phyloP scores from a whole-genome alignment of 352 stramenopile species.

The Globisporangium orthogonon region DNA sequence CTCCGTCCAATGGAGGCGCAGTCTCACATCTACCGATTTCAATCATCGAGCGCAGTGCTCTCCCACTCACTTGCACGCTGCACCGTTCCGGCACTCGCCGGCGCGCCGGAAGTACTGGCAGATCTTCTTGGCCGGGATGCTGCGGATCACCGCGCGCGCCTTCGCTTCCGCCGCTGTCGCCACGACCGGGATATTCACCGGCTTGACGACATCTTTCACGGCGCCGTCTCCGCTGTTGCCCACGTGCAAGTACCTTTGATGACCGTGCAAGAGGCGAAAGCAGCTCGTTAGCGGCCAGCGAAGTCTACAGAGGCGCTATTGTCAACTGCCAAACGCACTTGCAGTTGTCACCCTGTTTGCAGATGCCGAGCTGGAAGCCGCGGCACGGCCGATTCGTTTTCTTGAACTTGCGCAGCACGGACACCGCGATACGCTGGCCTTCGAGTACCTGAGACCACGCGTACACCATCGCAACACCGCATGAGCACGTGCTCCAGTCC shows the following conservation, averaged over 20 bases:
- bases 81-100: constrained; percentile 34
- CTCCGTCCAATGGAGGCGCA: not conserved
- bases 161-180: not conserved
- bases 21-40: not conserved
- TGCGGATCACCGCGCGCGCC: constrained; percentile 5
- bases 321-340: constrained; percentile 34
- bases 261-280: not conserved
- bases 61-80: constrained; percentile 17
- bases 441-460: constrained; percentile 20
- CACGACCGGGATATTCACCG: not conserved
- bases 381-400: constrained; percentile 39
- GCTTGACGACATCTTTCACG: not conserved
- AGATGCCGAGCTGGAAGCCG: constrained; percentile 51
- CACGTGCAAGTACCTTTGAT: constrained; percentile 4
- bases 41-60: not conserved
- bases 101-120: constrained; percentile 49
- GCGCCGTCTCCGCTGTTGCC: not conserved
- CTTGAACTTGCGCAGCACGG: constrained; percentile 30
- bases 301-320: not conserved
- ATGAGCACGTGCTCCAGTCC: not conserved
- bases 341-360: constrained; percentile 54
- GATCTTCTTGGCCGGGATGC: constrained; percentile 25
- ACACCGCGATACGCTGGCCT: constrained; percentile 43
- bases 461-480: too few relatives aligned
- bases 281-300: not conserved